Conservation (phyloP, 805 yeast species). For the Ogataea glucozyma region DNA sequence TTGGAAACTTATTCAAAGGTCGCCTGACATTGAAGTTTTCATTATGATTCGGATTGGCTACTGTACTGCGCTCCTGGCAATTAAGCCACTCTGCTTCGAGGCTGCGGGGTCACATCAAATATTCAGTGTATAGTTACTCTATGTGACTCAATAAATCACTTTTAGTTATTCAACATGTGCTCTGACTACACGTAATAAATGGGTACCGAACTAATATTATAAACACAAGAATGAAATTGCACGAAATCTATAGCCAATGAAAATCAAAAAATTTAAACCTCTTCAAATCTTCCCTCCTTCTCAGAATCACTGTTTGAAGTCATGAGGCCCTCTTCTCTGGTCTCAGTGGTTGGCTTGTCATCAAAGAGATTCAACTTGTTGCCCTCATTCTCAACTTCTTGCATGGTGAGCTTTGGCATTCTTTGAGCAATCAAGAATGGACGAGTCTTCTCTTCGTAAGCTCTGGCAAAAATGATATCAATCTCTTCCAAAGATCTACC, state of each 20-base stretch:
- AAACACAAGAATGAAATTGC: conserved; percentile 3
- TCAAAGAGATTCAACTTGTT: conserved; percentile 51
- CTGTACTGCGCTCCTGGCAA: no score
- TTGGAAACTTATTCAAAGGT: no score
- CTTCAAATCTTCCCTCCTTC: conserved; percentile 1
- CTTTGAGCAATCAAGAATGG: conserved; percentile 65
- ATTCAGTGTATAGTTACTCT: no score
- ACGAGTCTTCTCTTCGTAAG: conserved; percentile 53
- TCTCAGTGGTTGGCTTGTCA: conserved; percentile 15
- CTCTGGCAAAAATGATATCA: conserved; percentile 68
- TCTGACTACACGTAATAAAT: no score
- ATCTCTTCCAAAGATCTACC: conserved; percentile 76
- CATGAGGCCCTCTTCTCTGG: conserved; percentile 12
- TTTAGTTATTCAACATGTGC: no score
- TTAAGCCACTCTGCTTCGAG: no score
- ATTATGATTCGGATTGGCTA: no score
- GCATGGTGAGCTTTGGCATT: conserved; percentile 57
- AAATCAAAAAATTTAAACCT: conserved; percentile 1
- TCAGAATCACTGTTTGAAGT: conserved; percentile 4
- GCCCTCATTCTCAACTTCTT: conserved; percentile 63
- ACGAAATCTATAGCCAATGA: background rate
- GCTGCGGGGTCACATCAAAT: no score
- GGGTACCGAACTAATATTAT: no score
- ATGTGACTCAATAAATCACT: no score
- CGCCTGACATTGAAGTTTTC: no score